phyloP scores from a whole-genome alignment of 1,284 basidiomycete genomes.

The Sporisorium iseilematis-ciliati region DNA sequence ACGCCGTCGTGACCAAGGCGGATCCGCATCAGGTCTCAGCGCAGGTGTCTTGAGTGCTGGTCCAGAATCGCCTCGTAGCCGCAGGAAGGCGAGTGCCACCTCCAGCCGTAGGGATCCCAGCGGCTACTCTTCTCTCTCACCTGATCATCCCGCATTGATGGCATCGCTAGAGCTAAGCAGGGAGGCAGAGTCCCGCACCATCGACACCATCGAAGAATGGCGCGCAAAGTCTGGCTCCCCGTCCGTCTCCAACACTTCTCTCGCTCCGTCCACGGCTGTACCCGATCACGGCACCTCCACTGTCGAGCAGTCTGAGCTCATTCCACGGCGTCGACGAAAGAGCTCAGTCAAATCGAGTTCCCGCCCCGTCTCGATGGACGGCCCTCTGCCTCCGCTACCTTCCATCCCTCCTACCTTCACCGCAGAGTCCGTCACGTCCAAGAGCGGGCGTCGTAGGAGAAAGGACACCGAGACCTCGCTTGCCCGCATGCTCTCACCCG shows the following conservation, averaged over 20 bases:
- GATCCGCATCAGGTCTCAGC: conserved; percentile 48
- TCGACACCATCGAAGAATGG: conserved; percentile 55
- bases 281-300: not conserved
- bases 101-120: conserved; percentile 22
- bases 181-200: conserved; percentile 36
- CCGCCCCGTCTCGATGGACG: conserved; percentile 33
- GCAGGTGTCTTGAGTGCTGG: conserved; percentile 50
- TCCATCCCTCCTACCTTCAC: conserved; percentile 17
- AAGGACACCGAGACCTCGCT: conserved; percentile 27
- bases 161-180: conserved; percentile 38
- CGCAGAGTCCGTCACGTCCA: conserved; percentile 35
- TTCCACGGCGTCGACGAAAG: conserved; percentile 29
- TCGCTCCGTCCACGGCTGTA: not conserved
- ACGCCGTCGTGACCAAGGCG: conserved; percentile 18
- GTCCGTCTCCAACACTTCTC: not conserved
- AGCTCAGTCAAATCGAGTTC: conserved; percentile 31
- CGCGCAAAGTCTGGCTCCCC: conserved; percentile 28
- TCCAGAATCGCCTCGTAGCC: conserved; percentile 37
- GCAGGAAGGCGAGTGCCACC: conserved; percentile 32
- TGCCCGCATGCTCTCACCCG: conserved; percentile 18
- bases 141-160: conserved; percentile 39
- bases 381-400: conserved; percentile 26
- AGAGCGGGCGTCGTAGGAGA: conserved; percentile 18
- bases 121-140: conserved; percentile 22
- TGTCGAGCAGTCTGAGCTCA: conserved; percentile 11